Base-by-base conservation (phyloP, 495 filamentous ascomycete species). In the Cryomyces antarcticus region DNA sequence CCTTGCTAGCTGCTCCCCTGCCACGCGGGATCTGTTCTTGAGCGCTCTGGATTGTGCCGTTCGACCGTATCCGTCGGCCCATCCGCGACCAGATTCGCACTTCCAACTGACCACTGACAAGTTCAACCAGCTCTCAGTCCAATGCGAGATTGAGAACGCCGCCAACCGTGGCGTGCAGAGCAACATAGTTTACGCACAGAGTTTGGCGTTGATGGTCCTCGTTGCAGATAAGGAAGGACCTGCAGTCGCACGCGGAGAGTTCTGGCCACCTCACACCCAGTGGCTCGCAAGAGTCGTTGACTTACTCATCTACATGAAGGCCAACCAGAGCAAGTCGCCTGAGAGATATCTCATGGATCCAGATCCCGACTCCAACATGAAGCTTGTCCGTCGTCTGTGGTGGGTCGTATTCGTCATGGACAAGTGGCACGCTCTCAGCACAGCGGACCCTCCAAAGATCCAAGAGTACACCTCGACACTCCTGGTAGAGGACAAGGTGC, bases 391-490 rank as follows among this genome's bases (percentile, higher is more conserved):
- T 43, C 71, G 82, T 33, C 72, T 72, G 39, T 93, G 82, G 80
- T 82, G 78, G 60, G 69, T 75, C 1, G 57, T 89, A 42, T 67
- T 78, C 38, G 72, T 81, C 51, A 59, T 93, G 45, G 75, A 82
- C 43, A 72, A 81, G 29, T 88, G 77, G 76, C 73, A 84, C 52
- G 73, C 80, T 11, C 66, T 77, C 35, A 77, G 73, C 50, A 77
- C 72, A 1, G 73, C 72, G 7, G 69, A 55, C 41, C 69, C 73
- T 7, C 43, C 68, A 4, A 56, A 72, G 37, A 71, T 84, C 45
- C 65, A 63, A 9, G 75, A 86, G 43, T 63, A 67, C 28, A 76
- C 63, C 47, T 65, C 79, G 9, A 63, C 79, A 12, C 56, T 78
- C 42, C 62, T 71, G 10, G 69, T 68, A 0, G 77, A 78, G 44